Evolutionary conservation across 352 stramenopile species (phyloP).

Genomic region (Globisporangium yorkense): DNA sequence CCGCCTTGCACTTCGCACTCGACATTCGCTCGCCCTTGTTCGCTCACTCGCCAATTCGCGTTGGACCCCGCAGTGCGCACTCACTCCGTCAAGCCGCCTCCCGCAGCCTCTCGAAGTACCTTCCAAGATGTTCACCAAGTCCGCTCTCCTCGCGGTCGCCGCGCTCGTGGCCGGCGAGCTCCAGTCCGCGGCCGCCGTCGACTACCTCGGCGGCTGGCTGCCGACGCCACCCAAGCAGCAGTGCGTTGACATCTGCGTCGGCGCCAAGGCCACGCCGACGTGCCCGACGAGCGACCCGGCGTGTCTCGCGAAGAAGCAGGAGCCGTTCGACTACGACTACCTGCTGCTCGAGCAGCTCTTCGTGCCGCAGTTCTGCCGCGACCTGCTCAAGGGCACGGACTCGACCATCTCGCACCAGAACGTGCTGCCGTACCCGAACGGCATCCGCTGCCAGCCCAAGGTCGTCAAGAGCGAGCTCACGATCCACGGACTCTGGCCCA

Average conservation of each 20-base stretch:
- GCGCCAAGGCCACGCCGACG: slow-evolving; percentile 48
- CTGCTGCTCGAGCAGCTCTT: slow-evolving; percentile 57
- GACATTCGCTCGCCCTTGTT: too few species aligned
- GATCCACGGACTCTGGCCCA: slow-evolving; percentile 76
- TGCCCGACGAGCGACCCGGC: slow-evolving; percentile 47
- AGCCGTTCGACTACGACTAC: neutral
- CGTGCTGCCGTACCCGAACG: slow-evolving; percentile 56
- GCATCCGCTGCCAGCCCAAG: slow-evolving; percentile 35
- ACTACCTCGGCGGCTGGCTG: slow-evolving; percentile 64
- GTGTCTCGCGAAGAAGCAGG: slow-evolving; percentile 57
- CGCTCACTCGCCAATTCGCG: too few species aligned
- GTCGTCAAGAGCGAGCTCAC: slow-evolving; percentile 43
- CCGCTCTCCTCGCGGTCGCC: too few species aligned
- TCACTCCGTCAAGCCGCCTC: too few species aligned
- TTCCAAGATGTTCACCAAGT: too few species aligned
- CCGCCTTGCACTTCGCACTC: too few species aligned
- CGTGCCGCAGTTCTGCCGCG: slow-evolving; percentile 77
- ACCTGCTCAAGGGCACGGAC: slow-evolving; percentile 66
- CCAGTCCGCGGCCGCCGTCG: slow-evolving; percentile 21
- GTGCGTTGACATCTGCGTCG: slow-evolving; percentile 73
- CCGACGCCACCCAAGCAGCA: slow-evolving; percentile 33
- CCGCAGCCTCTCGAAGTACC: too few species aligned
- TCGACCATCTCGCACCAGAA: slow-evolving; percentile 79
- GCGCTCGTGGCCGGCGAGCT: neutral
- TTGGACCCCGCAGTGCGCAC: too few species aligned